phyloP scores from a whole-genome alignment of 2,329 filamentous ascomycete genomes.

The Apiospora hydei region DNA sequence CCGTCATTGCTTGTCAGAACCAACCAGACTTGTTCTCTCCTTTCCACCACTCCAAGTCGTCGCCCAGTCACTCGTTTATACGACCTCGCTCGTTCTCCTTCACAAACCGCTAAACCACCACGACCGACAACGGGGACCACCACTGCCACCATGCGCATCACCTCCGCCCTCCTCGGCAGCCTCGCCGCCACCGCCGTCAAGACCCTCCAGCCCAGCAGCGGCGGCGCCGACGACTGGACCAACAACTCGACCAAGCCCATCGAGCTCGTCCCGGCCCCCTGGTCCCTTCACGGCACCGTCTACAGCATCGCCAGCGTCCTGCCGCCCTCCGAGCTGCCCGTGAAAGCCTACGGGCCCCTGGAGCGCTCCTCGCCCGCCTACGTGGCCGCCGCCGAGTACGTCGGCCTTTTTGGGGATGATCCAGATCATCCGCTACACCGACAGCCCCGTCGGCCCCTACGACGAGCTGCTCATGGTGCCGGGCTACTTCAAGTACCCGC shows the following conservation, averaged over 20 bases:
- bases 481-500: constrained; percentile 35
- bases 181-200: neutral
- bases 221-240: constrained; percentile 21
- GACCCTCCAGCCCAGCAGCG: neutral
- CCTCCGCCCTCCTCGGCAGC: neutral
- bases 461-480: constrained; percentile 43
- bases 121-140: no score
- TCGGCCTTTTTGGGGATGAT: constrained; percentile 39
- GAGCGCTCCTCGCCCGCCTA: constrained; percentile 2
- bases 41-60: neutral
- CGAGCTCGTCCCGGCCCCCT: constrained; percentile 20
- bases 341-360: constrained; percentile 27
- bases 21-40: neutral
- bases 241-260: constrained; percentile 27
- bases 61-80: constrained; percentile 9
- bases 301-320: constrained; percentile 27
- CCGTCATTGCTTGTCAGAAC: neutral
- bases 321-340: constrained; percentile 32
- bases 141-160: neutral
- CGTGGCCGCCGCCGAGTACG: constrained; percentile 33
- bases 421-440: constrained; percentile 42
- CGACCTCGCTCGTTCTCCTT: neutral
- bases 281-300: constrained; percentile 25
- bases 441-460: constrained; percentile 43
- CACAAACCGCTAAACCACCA: neutral